Percentiles rank a stretch among this genome's conserved stretches.
Conservation (phyloP, 495 filamentous ascomycete genomes). For the Neurospora sp. region DNA sequence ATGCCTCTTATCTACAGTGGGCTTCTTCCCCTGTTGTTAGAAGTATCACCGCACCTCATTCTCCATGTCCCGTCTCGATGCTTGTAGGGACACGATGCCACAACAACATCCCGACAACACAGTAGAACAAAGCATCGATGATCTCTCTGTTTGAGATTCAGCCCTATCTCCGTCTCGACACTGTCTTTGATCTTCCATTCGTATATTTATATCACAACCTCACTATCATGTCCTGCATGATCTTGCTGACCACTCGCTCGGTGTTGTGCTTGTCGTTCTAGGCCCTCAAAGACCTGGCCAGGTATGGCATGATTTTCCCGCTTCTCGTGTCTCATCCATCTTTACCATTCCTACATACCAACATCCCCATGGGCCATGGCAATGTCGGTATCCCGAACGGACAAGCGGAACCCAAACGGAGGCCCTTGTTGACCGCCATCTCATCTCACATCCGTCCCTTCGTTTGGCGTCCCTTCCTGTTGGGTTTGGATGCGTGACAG, state of each 20-base stretch:
- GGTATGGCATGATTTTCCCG: conserved; percentile 26
- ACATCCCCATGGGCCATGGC: not conserved
- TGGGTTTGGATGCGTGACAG: not conserved
- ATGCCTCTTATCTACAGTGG: not conserved
- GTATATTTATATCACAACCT: not conserved
- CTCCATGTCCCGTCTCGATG: no score
- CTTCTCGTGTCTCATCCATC: conserved; percentile 3
- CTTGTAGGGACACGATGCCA: not conserved
- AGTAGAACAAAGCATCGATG: not conserved
- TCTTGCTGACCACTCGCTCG: conserved; percentile 2
- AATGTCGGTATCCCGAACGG: not conserved
- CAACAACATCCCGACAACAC: not conserved
- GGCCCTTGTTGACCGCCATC: not conserved
- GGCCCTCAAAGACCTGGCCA: conserved; percentile 38
- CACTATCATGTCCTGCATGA: not conserved
- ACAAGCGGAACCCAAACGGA: not conserved
- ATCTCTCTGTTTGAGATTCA: not conserved
- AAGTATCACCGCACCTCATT: not conserved
- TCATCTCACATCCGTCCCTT: not conserved
- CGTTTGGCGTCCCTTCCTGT: not conserved
- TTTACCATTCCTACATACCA: conserved; percentile 3
- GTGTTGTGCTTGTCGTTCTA: conserved; percentile 14
- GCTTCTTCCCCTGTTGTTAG: not conserved
- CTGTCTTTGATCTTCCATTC: not conserved
- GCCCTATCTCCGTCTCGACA: not conserved